Evolutionary conservation across 2,329 filamentous ascomycete genomes (phyloP), one percentile per base, ranked within the genome.

Genomic region (Hymenoscyphus fraxineus): DNA sequence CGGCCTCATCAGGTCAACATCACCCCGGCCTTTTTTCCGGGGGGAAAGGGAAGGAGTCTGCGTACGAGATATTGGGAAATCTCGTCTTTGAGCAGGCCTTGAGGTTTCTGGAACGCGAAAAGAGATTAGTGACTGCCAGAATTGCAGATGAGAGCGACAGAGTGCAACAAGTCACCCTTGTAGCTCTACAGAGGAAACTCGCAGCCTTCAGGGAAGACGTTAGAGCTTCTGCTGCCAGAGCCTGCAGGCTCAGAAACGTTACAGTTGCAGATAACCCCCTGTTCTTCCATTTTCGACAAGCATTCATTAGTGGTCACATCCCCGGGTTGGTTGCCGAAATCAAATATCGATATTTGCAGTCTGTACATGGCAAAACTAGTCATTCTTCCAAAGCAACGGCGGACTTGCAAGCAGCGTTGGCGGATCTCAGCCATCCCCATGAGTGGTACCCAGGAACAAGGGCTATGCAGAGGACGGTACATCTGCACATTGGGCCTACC

Each of bases 401-500:
- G 41, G 68, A 66, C 2, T 55, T 65, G 51, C 90, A 93, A 71
- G 79, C 81, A 70, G 82, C 82, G 22, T 78, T 96, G 15, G 85
- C 92, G n/a, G 92, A 97, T 77, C 80, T 97, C 69, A 86, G 93
- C n/a, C 93, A 88, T 76, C 95, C 95, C 0, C 84, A 88, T 62
- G 95, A 99, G 76, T 98, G 94, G 94, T 98, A 89, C 74, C 92
- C 94, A 0, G 87, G 85, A 3, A 95, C 95, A 1, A 85, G 96
- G 65, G 83, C 86, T 57, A 81, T 95, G 71, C 91, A 93, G 73
- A 84, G 95, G 56, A 94, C 87, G 0, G 84, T 99, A 51, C 92
- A 98, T 78, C 81, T 99, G 22, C 95, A 99, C 72, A 93, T 99
- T 59, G 95, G 95, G 0, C 95, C 95, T 1, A 99, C 95, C 1